Evolutionary conservation across 129 eudicot genomes (phyloP), one percentile per base, ranked within the genome.

Genomic region (Kitagawia praeruptora): DNA sequence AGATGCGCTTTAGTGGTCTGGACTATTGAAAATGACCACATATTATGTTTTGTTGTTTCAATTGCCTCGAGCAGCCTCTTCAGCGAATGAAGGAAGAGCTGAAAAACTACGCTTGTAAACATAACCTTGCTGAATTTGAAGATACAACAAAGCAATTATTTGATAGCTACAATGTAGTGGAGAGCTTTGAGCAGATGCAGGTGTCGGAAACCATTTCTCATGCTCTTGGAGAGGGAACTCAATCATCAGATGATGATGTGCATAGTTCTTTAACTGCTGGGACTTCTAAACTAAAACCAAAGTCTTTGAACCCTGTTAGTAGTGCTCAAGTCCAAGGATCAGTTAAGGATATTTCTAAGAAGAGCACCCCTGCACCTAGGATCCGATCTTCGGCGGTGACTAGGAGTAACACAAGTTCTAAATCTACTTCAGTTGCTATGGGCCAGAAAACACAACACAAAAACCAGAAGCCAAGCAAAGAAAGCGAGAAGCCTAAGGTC

Each of bases 1-100:
- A 8, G 5, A 56, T n/a, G 23, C 11, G n/a, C 4, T 39, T 31
- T 19, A 7, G 3, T 70, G 44, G 16, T 66, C 28, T 31, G 8
- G 8, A 12, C 15, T 25, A 31, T 66, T 67, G 71, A 51, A 41
- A 39, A 10, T n/a, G 21, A 66, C 47, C 40, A 71, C 13, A 37
- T 64, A 51, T 48, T 31, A 28, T 78, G 21, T 38, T 16, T 70
- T 49, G 3, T n/a, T 0, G 64, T 74, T 48, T 31, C 38, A 3
- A 47, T 67, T 66, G 28, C 42, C 7, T 31, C n/a, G 31, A 21
- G 54, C 83, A 87, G 94, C 88, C 90, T 81, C 70, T 88, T 54
- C 97, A 92, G 75, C 84, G 73, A 41, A 51, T 94, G 84, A 87
- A 89, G 81, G 97, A 94, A 44, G 96, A 92, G 81, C 88, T 94